Conservation (phyloP, 345 rosid species). For the Syzygium aromaticum region DNA sequence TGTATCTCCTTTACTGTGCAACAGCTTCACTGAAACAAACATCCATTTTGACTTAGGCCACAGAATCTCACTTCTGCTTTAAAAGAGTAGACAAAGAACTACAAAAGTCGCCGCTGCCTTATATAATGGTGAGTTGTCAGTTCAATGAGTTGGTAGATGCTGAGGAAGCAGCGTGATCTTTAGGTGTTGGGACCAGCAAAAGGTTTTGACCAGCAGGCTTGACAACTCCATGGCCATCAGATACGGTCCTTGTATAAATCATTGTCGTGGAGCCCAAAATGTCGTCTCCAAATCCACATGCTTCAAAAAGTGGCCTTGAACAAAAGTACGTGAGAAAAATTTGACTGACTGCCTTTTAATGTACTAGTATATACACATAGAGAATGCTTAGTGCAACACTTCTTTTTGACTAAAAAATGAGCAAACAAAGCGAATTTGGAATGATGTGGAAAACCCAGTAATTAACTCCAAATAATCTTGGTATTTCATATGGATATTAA, state of each 20-base stretch:
- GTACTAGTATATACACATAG: neutral
- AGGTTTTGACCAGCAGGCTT: slow-evolving; percentile 23
- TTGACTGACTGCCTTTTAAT: neutral
- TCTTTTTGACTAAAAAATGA: neutral
- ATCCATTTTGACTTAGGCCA: neutral
- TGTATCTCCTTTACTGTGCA: neutral
- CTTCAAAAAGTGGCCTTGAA: slow-evolving; percentile 66
- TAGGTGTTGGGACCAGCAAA: slow-evolving; percentile 24
- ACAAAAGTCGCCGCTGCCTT: neutral
- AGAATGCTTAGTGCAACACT: neutral
- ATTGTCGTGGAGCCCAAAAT: slow-evolving; percentile 73
- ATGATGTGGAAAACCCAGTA: neutral
- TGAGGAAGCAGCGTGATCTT: neutral
- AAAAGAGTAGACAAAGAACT: neutral
- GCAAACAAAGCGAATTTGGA: neutral
- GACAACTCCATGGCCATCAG: slow-evolving; percentile 14
- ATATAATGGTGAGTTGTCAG: neutral
- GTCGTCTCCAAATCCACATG: slow-evolving; percentile 86
- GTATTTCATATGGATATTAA: neutral
- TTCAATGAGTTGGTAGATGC: neutral
- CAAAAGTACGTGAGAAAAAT: neutral
- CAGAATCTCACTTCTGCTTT: neutral
- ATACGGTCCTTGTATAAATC: slow-evolving; percentile 52
- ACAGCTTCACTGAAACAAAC: neutral
- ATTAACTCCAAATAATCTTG: neutral